A percentile compares a stretch with the other conserved stretches of the same genome.
These are phyloP conservation scores for Corylus avellana DNA, from an alignment of 306 rosid genomes.

Conservation along the genomic window DNA sequence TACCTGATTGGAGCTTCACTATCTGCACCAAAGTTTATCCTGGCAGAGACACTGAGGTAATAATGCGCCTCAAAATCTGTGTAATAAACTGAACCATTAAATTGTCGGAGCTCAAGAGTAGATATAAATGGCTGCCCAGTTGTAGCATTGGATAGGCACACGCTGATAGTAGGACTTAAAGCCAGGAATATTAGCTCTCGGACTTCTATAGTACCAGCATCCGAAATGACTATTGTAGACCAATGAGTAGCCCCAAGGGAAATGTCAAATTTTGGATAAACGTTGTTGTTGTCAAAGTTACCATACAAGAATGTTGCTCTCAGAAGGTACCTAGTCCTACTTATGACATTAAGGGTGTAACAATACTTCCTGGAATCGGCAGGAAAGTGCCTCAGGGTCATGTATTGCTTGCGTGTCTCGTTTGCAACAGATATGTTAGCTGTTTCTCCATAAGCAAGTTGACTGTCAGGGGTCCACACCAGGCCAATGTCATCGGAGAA, in stretches of 20 bases:
- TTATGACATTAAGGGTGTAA: constrained; percentile 68
- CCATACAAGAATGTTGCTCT: constrained; percentile 93
- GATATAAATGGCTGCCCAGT: constrained; percentile 96
- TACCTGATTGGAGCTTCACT: constrained; percentile 80
- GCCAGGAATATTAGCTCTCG: constrained; percentile 90
- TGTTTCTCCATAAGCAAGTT: constrained; percentile 55
- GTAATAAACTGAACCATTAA: constrained; percentile 83
- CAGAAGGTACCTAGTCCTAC: constrained; percentile 86
- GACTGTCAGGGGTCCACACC: constrained; percentile 71
- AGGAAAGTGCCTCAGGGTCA: constrained; percentile 71
- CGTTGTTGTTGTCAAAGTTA: constrained; percentile 80
- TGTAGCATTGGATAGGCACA: constrained; percentile 96
- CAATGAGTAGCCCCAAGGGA: constrained; percentile 93
- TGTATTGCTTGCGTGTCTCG: constrained; percentile 75
- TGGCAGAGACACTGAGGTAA: constrained; percentile 95
- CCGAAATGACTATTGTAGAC: constrained; percentile 89
- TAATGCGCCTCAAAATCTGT: constrained; percentile 58
- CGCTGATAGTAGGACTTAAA: constrained; percentile 65
- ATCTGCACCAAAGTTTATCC: constrained; percentile 94
- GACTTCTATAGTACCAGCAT: constrained; percentile 58
- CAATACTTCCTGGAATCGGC: constrained; percentile 93
- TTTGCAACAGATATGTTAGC: constrained; percentile 59
- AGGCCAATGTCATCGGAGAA: constrained; percentile 84
- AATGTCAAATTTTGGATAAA: constrained; percentile 89
- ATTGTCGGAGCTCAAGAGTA: constrained; percentile 93